A percentile compares a stretch with the other conserved stretches of the same genome.
Conservation (phyloP, 805 yeast species). For the Ogataea henricii region DNA sequence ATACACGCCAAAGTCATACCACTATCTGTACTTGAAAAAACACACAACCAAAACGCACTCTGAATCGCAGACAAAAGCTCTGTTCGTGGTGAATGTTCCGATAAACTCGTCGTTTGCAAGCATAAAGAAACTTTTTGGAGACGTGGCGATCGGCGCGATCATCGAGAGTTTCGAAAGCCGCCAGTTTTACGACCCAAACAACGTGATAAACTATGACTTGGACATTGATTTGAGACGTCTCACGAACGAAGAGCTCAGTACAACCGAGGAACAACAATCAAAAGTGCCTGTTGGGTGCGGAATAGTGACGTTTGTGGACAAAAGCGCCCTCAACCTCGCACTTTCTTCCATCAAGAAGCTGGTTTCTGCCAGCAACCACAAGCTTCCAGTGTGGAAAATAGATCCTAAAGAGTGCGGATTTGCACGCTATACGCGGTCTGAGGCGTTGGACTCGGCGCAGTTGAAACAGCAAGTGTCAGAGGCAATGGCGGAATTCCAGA, state of each 20-base stretch:
- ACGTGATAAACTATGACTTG: constrained; percentile 37
- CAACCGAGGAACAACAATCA: constrained; percentile 36
- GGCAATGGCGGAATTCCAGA: constrained; percentile 66
- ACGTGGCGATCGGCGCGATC: constrained; percentile 64
- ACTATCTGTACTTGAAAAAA: constrained; percentile 66
- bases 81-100: constrained; percentile 82
- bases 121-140: constrained; percentile 58
- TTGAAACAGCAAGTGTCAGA: constrained; percentile 59
- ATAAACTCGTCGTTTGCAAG: constrained; percentile 52
- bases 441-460: constrained; percentile 49
- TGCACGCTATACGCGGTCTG: constrained; percentile 44
- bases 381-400: constrained; percentile 44
- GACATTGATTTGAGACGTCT: constrained; percentile 57
- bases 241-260: constrained; percentile 50
- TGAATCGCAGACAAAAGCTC: constrained; percentile 50
- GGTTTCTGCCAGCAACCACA: constrained; percentile 25
- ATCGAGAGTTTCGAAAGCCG: constrained; percentile 44
- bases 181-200: constrained; percentile 35
- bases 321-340: constrained; percentile 64
- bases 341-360: constrained; percentile 60
- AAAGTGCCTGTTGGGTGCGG: constrained; percentile 76
- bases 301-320: constrained; percentile 72
- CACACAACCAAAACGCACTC: constrained; percentile 49
- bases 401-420: constrained; percentile 35
- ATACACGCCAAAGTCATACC: constrained; percentile 37